phyloP scores from a whole-genome alignment of 1,284 basidiomycete species.

The Ustilago sp. region DNA sequence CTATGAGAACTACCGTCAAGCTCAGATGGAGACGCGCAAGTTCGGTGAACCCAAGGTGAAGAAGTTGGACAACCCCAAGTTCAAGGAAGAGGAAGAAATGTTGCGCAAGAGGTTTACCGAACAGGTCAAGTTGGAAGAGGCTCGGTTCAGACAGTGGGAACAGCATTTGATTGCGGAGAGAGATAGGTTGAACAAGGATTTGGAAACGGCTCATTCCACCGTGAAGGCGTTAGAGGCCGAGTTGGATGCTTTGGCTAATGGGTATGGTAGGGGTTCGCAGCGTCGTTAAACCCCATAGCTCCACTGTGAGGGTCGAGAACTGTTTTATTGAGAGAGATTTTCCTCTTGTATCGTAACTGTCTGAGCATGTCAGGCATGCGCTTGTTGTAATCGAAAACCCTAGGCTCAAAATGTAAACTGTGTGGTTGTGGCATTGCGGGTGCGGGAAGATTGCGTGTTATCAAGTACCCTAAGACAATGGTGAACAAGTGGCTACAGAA shows the following conservation, averaged over 20 bases:
- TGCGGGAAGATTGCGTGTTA: too few relatives aligned
- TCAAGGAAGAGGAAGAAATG: conserved; percentile 98
- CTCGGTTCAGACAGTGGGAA: conserved; percentile 98
- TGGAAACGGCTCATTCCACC: conserved; percentile 65
- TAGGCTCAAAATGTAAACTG: not conserved
- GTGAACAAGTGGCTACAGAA: too few relatives aligned
- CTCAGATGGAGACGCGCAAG: conserved; percentile 99
- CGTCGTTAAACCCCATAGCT: conserved; percentile 37
- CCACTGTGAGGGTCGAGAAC: not conserved
- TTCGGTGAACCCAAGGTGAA: conserved; percentile 98
- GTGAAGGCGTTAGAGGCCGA: conserved; percentile 69
- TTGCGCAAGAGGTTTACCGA: conserved; percentile 98
- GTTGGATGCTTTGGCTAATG: conserved; percentile 56
- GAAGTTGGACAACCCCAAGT: conserved; percentile 99
- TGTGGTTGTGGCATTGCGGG: not conserved
- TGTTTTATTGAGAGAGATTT: too few relatives aligned
- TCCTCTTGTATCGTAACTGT: not conserved
- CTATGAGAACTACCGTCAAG: conserved; percentile 97
- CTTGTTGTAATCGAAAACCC: not conserved
- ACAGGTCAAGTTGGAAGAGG: conserved; percentile 98
- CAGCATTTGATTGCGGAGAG: conserved; percentile 80
- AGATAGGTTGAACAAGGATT: conserved; percentile 69
- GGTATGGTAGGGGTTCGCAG: conserved; percentile 56
- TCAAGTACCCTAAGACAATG: too few relatives aligned
- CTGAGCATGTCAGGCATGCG: not conserved